Evolutionary conservation across 352 stramenopile genomes (phyloP).

Genomic region (Phytophthora citricola): DNA sequence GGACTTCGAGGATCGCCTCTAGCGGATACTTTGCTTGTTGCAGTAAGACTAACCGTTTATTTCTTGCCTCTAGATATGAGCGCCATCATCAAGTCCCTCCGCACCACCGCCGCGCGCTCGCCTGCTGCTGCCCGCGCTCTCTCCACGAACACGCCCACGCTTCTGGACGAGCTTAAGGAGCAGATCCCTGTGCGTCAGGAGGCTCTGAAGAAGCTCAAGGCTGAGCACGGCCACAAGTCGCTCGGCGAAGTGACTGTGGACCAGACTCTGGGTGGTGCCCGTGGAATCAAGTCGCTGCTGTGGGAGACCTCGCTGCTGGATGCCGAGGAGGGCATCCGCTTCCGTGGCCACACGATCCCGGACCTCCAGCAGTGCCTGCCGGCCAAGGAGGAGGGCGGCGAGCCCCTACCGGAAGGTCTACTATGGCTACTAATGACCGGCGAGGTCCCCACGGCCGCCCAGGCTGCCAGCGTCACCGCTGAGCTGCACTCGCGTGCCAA

Average conservation of each 20-base stretch:
- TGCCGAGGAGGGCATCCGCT: slow-evolving; percentile 97
- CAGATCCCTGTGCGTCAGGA: slow-evolving; percentile 93
- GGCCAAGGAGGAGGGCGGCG: slow-evolving; percentile 90
- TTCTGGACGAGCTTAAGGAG: slow-evolving; percentile 87
- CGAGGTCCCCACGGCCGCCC: slow-evolving; percentile 96
- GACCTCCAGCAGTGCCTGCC: slow-evolving; percentile 97
- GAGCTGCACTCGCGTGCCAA: slow-evolving; percentile 96
- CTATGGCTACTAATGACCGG: slow-evolving; percentile 98
- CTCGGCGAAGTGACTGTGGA: slow-evolving; percentile 96
- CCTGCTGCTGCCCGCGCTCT: slow-evolving; percentile 55
- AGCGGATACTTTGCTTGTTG: slow-evolving; percentile 8
- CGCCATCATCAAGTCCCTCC: slow-evolving; percentile 74
- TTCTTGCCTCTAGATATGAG: slow-evolving; percentile 52
- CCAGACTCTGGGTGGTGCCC: slow-evolving; percentile 96
- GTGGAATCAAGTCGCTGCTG: slow-evolving; percentile 98
- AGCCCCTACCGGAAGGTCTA: slow-evolving; percentile 97
- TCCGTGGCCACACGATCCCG: slow-evolving; percentile 98
- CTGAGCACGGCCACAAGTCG: slow-evolving; percentile 93
- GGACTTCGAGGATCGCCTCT: slow-evolving; percentile 7
- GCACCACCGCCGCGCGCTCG: slow-evolving; percentile 48
- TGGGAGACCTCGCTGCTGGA: slow-evolving; percentile 98
- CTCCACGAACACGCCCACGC: slow-evolving; percentile 71
- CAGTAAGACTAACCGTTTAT: slow-evolving; percentile 10
- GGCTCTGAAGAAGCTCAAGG: slow-evolving; percentile 95
- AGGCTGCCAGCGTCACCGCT: slow-evolving; percentile 95